Evolutionary conservation across 352 stramenopile genomes (phyloP).

Genomic region (Blastocystis sp.): DNA sequence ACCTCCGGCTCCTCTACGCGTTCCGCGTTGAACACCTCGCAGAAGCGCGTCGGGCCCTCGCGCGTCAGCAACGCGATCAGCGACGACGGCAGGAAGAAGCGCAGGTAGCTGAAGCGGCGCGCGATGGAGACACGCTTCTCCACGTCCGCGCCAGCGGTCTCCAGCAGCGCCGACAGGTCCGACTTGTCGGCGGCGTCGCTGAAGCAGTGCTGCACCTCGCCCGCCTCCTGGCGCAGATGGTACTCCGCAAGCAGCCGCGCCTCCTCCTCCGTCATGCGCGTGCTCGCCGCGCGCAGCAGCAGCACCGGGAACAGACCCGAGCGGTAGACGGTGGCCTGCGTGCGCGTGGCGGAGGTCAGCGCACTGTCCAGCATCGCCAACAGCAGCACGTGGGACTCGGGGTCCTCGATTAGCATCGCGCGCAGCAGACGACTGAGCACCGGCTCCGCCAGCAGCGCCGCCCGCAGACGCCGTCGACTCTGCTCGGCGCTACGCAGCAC

Average conservation of each 20-base stretch:
- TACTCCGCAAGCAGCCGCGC: background rate
- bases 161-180: background rate
- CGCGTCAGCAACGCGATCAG: constrained; percentile 19
- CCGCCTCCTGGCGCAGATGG: background rate
- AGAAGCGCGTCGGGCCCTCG: background rate
- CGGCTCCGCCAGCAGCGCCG: background rate
- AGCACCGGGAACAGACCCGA: constrained; percentile 24
- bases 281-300: background rate
- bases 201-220: background rate
- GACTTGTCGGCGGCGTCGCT: background rate
- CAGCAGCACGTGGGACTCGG: background rate
- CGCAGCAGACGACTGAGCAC: constrained; percentile 5
- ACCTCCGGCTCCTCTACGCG: background rate
- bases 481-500: background rate
- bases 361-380: background rate
- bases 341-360: background rate
- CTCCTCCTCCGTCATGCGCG: background rate
- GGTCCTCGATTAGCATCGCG: background rate
- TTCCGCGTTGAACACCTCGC: constrained; percentile 7
- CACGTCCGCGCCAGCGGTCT: background rate
- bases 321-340: background rate
- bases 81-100: constrained; percentile 16
- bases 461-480: background rate
- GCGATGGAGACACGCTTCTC: background rate
- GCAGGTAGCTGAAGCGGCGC: background rate